phyloP scores from a whole-genome alignment of 2,329 filamentous ascomycete genomes.

The Fonsecaea nubica region DNA sequence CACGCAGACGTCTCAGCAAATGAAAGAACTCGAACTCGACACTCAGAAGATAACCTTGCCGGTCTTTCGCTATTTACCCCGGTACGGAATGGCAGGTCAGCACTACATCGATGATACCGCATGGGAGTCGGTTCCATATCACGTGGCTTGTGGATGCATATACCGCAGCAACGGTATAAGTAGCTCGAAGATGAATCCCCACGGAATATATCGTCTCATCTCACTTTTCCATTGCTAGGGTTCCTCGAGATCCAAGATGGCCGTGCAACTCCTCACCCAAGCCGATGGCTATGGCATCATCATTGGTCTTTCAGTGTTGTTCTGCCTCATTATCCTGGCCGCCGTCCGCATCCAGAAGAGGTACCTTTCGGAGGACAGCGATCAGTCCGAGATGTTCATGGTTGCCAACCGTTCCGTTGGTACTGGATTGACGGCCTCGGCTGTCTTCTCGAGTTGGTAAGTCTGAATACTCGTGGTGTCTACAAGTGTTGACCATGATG shows the following conservation, averaged over 20 bases:
- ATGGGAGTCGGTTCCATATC: conserved; percentile 1
- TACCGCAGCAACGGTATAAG: conserved; percentile 14
- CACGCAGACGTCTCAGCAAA: conserved; percentile 12
- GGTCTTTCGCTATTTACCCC: background rate
- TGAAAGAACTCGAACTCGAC: background rate
- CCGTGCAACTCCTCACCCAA: conserved; percentile 43
- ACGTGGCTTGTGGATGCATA: conserved; percentile 11
- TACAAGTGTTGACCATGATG: conserved; percentile 5
- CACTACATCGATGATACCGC: conserved; percentile 1
- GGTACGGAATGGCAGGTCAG: background rate
- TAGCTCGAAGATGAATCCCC: conserved; percentile 3
- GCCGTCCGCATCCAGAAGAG: conserved; percentile 56
- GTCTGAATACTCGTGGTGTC: background rate
- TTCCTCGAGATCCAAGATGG: conserved; percentile 16
- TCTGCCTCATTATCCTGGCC: conserved; percentile 55
- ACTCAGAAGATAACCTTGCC: conserved; percentile 8
- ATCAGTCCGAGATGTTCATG: conserved; percentile 54
- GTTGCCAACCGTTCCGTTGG: conserved; percentile 49
- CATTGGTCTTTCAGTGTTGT: conserved; percentile 56
- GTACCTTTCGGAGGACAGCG: conserved; percentile 52
- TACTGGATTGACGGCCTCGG: conserved; percentile 48
- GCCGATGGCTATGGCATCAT: conserved; percentile 56
- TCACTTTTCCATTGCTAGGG: background rate
- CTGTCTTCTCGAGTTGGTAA: conserved; percentile 48
- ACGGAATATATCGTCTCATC: background rate